Percentiles rank a stretch among this genome's conserved stretches.
These are phyloP conservation scores for Diplodia corticola DNA, from an alignment of 2,329 filamentous ascomycete species.

Conservation along the genomic window DNA sequence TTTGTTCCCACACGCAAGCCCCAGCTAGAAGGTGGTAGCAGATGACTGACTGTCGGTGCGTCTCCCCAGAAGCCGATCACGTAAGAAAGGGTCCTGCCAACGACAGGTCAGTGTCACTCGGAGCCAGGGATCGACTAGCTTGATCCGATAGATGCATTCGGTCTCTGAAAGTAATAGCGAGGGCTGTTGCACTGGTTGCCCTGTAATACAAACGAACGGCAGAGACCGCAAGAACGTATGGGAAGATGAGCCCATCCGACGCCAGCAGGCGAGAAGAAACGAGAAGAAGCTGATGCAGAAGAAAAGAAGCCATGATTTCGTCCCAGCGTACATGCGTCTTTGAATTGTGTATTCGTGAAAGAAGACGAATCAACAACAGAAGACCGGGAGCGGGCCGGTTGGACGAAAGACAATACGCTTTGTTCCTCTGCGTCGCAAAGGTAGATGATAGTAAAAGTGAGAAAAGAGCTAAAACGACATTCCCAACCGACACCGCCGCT, in stretches of 20 bases:
- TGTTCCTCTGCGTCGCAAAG: conserved; percentile 20
- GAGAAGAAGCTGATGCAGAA: conserved; percentile 27
- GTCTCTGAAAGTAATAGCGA: conserved; percentile 7
- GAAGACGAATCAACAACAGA: conserved; percentile 21
- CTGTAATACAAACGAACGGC: conserved; percentile 23
- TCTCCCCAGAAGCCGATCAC: not conserved
- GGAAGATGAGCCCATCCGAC: not conserved
- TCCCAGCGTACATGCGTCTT: conserved; percentile 40
- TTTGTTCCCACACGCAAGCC: not conserved
- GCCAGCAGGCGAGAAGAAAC: conserved; percentile 5
- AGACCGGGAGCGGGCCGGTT: conserved; percentile 16
- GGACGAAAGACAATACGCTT: conserved; percentile 13
- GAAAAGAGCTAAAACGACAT: conserved; percentile 19
- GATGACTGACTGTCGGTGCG: not conserved
- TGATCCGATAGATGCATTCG: not conserved
- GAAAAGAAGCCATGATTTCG: conserved; percentile 30
- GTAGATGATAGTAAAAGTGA: conserved; percentile 4
- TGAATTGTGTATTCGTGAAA: conserved; percentile 21
- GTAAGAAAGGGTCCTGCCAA: not conserved
- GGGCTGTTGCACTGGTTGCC: not conserved
- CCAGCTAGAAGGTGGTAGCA: not conserved
- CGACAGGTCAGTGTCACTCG: not conserved
- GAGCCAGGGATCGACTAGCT: not conserved
- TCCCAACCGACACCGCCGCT: conserved; percentile 40
- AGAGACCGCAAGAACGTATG: conserved; percentile 31